phyloP scores from a whole-genome alignment of 2,329 filamentous ascomycete species.

The Aureobasidium mangrovei region DNA sequence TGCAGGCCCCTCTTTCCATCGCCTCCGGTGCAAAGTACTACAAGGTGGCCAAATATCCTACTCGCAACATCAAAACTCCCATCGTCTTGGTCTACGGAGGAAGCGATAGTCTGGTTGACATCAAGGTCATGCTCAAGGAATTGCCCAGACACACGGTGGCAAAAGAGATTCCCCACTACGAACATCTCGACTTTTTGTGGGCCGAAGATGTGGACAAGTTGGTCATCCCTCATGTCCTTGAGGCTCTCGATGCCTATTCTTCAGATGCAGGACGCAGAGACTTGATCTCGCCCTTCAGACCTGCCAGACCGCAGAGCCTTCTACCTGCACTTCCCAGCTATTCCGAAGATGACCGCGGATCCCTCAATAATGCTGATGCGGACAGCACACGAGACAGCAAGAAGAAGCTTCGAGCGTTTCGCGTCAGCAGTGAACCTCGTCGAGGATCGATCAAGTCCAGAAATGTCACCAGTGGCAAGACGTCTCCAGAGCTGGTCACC shows the following conservation, averaged over 20 bases:
- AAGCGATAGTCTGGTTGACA: constrained; percentile 87
- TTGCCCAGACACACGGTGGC: constrained; percentile 77
- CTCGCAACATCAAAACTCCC: constrained; percentile 91
- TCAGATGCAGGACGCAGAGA: constrained; percentile 6
- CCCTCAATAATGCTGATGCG: constrained; percentile 2
- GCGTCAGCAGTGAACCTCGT: neutral
- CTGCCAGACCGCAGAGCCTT: constrained; percentile 8
- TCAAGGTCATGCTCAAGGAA: constrained; percentile 83
- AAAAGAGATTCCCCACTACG: constrained; percentile 82
- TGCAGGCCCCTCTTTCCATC: constrained; percentile 66
- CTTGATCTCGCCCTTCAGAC: constrained; percentile 9
- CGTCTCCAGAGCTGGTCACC: neutral
- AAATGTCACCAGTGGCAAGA: neutral
- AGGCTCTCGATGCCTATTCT: constrained; percentile 66
- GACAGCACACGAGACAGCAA: constrained; percentile 3
- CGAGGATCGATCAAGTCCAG: neutral
- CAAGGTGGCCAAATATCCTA: constrained; percentile 93
- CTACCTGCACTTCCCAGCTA: constrained; percentile 13
- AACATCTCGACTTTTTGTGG: constrained; percentile 96
- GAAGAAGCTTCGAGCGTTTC: neutral
- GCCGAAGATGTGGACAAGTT: constrained; percentile 72
- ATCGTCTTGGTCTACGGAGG: constrained; percentile 91
- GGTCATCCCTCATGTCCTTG: constrained; percentile 86
- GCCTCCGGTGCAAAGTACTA: constrained; percentile 73
- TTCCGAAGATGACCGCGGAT: constrained; percentile 13